phyloP scores from a whole-genome alignment of 2,329 filamentous ascomycete species.

The Fusarium siculi region DNA sequence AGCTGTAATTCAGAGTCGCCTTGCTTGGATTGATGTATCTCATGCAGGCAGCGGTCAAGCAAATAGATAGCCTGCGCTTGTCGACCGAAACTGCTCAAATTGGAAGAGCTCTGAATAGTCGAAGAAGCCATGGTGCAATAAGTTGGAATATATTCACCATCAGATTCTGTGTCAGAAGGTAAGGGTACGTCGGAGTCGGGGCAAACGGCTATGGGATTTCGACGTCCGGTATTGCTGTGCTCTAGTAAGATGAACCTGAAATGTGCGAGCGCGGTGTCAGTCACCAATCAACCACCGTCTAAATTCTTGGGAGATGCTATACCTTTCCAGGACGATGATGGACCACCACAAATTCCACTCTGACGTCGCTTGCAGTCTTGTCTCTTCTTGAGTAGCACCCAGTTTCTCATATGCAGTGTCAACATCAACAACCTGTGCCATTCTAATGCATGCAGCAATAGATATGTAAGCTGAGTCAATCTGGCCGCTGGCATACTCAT shows the following conservation, averaged over 20 bases:
- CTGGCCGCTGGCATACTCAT: neutral
- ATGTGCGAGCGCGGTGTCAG: rapidly evolving
- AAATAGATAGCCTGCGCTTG: neutral
- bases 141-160: neutral
- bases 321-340: neutral
- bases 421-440: neutral
- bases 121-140: neutral
- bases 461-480: neutral
- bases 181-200: neutral
- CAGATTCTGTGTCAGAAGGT: neutral
- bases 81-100: neutral
- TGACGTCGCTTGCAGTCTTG: rapidly evolving
- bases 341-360: neutral
- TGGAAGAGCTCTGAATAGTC: rapidly evolving
- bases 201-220: neutral
- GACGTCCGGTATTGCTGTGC: rapidly evolving
- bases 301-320: rapidly evolving
- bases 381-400: neutral
- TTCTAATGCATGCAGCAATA: neutral
- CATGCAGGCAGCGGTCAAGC: neutral
- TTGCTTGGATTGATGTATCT: rapidly evolving
- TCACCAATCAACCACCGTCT: too few relatives aligned
- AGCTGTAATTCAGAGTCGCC: rapidly evolving
- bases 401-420: rapidly evolving
- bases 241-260: neutral